phyloP scores from a whole-genome alignment of 1,139 yeast genomes.

The Blastobotrys persicus region DNA sequence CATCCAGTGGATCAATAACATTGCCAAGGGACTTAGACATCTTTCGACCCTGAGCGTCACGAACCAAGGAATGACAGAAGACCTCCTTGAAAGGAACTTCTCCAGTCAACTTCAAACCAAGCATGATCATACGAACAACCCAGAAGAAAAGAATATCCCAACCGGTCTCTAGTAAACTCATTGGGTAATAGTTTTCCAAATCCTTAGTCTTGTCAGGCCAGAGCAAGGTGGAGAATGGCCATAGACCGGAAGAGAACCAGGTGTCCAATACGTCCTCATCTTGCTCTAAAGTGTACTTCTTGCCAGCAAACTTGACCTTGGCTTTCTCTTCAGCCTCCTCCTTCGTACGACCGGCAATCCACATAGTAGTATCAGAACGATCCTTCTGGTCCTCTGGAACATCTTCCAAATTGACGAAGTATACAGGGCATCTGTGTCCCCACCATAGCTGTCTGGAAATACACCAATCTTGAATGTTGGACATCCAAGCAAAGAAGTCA shows the following conservation, averaged over 20 bases:
- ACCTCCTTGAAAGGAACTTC: conserved; percentile 92
- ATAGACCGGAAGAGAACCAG: conserved; percentile 96
- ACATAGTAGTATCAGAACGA: conserved; percentile 67
- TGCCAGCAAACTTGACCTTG: conserved; percentile 62
- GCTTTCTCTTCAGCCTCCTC: conserved; percentile 90
- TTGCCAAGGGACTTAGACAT: conserved; percentile 98
- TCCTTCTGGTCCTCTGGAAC: conserved; percentile 42
- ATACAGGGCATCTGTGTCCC: conserved; percentile 99
- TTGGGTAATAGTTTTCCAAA: conserved; percentile 76
- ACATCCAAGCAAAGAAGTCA: conserved; percentile 95
- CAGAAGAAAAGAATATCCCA: conserved; percentile 99
- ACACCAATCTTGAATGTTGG: conserved; percentile 98
- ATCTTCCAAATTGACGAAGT: conserved; percentile 80
- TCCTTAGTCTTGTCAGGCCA: conserved; percentile 86
- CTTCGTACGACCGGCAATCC: conserved; percentile 85
- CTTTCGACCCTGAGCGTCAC: conserved; percentile 99
- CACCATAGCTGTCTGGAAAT: conserved; percentile 99
- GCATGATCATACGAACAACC: conserved; percentile 95
- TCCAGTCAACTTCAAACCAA: conserved; percentile 88
- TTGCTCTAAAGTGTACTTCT: conserved; percentile 75
- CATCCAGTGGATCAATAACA: conserved; percentile 94
- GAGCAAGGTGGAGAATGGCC: conserved; percentile 96
- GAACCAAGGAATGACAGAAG: conserved; percentile 95
- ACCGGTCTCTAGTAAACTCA: conserved; percentile 94
- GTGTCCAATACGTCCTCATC: conserved; percentile 98